Evolutionary conservation across 1,284 basidiomycete species (phyloP).

Genomic region (Crucibulum cyathiforme): DNA sequence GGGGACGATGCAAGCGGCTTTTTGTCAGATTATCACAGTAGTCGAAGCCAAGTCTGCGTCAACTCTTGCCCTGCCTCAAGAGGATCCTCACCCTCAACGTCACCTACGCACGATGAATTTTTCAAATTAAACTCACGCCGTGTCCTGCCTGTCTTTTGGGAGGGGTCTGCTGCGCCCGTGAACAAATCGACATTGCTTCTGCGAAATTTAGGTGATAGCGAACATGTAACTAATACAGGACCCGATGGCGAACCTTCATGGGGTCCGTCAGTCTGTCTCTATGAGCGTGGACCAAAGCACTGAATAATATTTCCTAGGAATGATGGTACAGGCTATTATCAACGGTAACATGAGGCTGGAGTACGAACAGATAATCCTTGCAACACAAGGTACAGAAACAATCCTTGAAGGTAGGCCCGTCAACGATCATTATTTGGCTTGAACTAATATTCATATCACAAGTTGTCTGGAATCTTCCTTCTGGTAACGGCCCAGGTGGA

Average conservation of each 20-base stretch:
- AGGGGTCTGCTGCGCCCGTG: no score
- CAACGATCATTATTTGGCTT: not conserved
- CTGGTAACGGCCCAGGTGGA: not conserved
- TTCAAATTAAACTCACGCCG: no score
- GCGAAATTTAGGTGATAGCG: not conserved
- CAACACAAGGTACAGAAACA: not conserved
- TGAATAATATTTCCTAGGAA: not conserved
- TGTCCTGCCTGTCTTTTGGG: no score
- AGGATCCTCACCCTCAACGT: no score
- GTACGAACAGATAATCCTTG: conserved; percentile 2
- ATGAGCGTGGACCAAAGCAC: not conserved
- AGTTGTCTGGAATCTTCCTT: not conserved
- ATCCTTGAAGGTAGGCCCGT: conserved; percentile 1
- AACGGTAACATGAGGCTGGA: not conserved
- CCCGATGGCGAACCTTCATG: not conserved
- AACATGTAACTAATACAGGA: conserved; percentile 1
- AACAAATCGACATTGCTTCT: no score
- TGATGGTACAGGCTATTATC: conserved; percentile 1
- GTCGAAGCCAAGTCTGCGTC: no score
- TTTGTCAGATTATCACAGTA: no score
- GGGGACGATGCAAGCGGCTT: no score
- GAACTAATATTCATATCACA: not conserved
- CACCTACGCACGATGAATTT: no score
- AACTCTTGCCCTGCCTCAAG: no score
- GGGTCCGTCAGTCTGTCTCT: not conserved